These are phyloP conservation scores for Alternaria triticimaculans DNA, from an alignment of 2,329 filamentous ascomycete species.

Conservation along the genomic window DNA sequence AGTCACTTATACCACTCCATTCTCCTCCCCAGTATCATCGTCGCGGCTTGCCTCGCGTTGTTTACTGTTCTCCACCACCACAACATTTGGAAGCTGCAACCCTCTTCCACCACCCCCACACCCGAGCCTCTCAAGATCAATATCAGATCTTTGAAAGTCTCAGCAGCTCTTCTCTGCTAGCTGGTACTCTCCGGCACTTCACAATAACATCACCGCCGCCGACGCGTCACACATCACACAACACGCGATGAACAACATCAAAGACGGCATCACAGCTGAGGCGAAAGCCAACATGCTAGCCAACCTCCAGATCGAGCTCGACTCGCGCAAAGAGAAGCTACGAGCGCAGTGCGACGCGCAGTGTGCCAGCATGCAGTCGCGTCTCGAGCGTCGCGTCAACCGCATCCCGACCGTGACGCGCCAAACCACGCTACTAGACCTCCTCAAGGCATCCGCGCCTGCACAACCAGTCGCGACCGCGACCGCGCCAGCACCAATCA, in stretches of 20 bases:
- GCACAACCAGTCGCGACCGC: constrained; percentile 10
- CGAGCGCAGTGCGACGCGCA: constrained; percentile 89
- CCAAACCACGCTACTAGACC: constrained; percentile 80
- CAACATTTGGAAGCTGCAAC: not conserved
- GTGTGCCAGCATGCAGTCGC: constrained; percentile 80
- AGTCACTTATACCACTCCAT: not conserved
- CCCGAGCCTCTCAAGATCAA: not conserved
- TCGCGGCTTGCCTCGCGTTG: constrained; percentile 26
- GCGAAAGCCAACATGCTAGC: constrained; percentile 40
- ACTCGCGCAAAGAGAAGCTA: constrained; percentile 84
- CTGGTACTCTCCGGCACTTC: not conserved
- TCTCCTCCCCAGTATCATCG: not conserved
- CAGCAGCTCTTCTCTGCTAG: not conserved
- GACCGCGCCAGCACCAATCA: constrained; percentile 12
- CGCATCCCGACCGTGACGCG: constrained; percentile 83
- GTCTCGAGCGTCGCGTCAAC: constrained; percentile 92
- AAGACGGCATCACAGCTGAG: constrained; percentile 37
- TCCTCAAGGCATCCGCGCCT: constrained; percentile 58
- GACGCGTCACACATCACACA: constrained; percentile 27
- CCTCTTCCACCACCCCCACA: constrained; percentile 1
- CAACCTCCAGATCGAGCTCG: constrained; percentile 62
- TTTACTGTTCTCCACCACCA: constrained; percentile 21
- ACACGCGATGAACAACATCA: constrained; percentile 26
- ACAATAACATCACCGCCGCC: constrained; percentile 4
- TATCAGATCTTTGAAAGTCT: not conserved